phyloP scores from a whole-genome alignment of 306 rosid genomes.

The Corylus avellana region DNA sequence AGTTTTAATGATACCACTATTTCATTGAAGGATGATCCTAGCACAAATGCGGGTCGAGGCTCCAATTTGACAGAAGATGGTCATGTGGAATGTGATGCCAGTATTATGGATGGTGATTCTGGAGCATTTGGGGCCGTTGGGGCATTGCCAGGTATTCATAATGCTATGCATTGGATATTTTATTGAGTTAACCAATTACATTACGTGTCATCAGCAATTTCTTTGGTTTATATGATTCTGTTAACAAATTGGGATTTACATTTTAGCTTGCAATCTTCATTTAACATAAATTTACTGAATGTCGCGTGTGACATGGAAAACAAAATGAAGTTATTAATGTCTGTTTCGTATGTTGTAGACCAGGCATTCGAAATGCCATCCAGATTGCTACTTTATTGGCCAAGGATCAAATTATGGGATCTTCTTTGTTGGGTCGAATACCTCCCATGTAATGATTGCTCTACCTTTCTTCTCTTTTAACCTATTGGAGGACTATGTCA shows the following conservation, averaged over 20 bases:
- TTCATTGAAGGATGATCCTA: slow-evolving; percentile 70
- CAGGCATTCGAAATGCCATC: slow-evolving; percentile 92
- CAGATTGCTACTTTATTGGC: slow-evolving; percentile 82
- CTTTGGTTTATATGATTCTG: slow-evolving; percentile 9
- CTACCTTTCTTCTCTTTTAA: slow-evolving; percentile 13
- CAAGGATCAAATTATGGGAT: slow-evolving; percentile 76
- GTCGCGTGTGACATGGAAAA: not conserved
- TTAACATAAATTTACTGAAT: slow-evolving; percentile 30
- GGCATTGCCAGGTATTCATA: slow-evolving; percentile 75
- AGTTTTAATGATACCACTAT: not conserved
- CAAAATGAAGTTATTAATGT: slow-evolving; percentile 11
- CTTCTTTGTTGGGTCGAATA: slow-evolving; percentile 70
- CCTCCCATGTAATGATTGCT: slow-evolving; percentile 77
- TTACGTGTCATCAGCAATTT: not conserved
- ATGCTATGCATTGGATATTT: slow-evolving; percentile 5
- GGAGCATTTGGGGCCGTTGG: slow-evolving; percentile 95
- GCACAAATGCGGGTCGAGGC: slow-evolving; percentile 90
- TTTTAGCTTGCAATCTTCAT: not conserved
- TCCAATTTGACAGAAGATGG: slow-evolving; percentile 93
- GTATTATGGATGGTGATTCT: slow-evolving; percentile 80
- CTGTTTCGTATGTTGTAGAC: slow-evolving; percentile 59
- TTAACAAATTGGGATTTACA: slow-evolving; percentile 7
- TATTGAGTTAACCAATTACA: not conserved
- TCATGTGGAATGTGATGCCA: slow-evolving; percentile 85
- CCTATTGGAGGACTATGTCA: not conserved